Conservation (phyloP, 2,329 filamentous ascomycete genomes). For the Lasiodiplodia theobromae region DNA sequence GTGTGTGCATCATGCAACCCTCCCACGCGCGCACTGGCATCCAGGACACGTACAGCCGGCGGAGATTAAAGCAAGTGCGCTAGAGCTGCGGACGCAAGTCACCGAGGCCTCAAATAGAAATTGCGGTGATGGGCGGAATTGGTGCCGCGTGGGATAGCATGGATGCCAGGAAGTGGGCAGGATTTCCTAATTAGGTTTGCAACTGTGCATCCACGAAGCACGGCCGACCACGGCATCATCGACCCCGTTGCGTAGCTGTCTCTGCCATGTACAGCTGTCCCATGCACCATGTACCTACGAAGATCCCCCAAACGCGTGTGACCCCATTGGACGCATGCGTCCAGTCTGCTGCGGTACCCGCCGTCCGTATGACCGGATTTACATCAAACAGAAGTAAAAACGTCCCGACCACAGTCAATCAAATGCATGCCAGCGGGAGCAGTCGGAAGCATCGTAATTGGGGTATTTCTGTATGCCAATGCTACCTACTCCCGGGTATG, state of each 20-base stretch:
- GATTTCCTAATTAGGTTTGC: slow-evolving; percentile 6
- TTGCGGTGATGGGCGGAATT: slow-evolving; percentile 22
- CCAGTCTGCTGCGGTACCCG: background rate
- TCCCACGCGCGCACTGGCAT: slow-evolving; percentile 10
- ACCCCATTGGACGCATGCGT: slow-evolving; percentile 6
- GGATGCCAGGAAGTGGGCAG: background rate
- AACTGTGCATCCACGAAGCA: background rate
- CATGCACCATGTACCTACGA: slow-evolving; percentile 1
- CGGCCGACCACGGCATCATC: background rate
- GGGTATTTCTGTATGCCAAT: slow-evolving; percentile 27
- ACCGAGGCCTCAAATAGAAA: slow-evolving; percentile 2
- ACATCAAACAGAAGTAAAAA: slow-evolving; percentile 5
- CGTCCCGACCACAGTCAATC: background rate
- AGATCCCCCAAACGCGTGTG: background rate
- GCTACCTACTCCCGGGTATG: slow-evolving; percentile 23
- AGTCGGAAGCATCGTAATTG: slow-evolving; percentile 22
- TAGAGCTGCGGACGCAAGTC: background rate
- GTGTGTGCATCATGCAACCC: slow-evolving; percentile 12
- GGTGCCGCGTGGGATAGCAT: slow-evolving; percentile 15
- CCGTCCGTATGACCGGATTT: slow-evolving; percentile 11
- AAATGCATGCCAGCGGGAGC: slow-evolving; percentile 1
- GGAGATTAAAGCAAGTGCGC: slow-evolving; percentile 7
- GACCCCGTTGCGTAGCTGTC: background rate
- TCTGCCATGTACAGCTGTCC: background rate
- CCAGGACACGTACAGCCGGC: background rate